These are phyloP conservation scores for Rhodosporidiobolus sp. DNA, from an alignment of 768 basidiomycete species.

Conservation along the genomic window DNA sequence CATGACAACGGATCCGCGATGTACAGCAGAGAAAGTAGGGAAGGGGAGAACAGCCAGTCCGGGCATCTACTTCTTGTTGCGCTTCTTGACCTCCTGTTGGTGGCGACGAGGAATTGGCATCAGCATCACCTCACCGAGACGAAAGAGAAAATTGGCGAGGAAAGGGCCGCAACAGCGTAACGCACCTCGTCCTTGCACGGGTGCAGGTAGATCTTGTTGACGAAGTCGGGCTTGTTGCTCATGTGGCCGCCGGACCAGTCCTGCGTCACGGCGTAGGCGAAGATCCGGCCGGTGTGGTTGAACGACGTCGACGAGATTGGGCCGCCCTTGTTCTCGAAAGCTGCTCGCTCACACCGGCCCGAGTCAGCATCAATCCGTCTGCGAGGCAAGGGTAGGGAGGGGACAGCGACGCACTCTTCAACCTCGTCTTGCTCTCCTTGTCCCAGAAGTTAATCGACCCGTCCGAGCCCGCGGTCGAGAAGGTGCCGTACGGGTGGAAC, in stretches of 20 bases:
- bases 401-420: constrained; percentile 67
- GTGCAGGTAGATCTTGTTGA: constrained; percentile 80
- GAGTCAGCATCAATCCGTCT: background rate
- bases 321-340: constrained; percentile 68
- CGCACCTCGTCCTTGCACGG: constrained; percentile 77
- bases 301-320: constrained; percentile 78
- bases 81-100: constrained; percentile 32
- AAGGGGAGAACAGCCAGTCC: background rate
- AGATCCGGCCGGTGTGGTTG: constrained; percentile 81
- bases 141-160: background rate
- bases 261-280: constrained; percentile 73
- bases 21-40: no score
- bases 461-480: constrained; percentile 74
- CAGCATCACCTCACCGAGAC: no score
- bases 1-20: background rate
- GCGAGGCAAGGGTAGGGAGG: background rate
- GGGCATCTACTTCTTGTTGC: constrained; percentile 30
- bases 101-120: background rate
- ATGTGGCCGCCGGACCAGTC: constrained; percentile 44
- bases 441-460: constrained; percentile 93
- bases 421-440: constrained; percentile 82
- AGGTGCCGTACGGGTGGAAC: constrained; percentile 82
- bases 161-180: background rate
- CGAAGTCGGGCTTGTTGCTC: constrained; percentile 40
- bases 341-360: constrained; percentile 3